phyloP scores from a whole-genome alignment of 1,139 yeast genomes.

The Zygosaccharomyces sapae region DNA sequence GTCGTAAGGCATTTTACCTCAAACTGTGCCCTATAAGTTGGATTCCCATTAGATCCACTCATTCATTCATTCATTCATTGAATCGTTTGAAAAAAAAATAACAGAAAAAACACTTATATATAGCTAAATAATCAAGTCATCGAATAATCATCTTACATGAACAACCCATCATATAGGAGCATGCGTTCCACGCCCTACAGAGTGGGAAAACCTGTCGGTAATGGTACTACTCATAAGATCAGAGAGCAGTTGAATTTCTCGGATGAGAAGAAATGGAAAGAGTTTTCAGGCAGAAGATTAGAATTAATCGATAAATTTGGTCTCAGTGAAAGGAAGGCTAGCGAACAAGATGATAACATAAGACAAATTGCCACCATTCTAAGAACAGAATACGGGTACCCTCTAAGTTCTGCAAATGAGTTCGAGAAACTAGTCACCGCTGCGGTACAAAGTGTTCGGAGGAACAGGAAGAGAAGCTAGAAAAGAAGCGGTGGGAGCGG shows the following conservation, averaged over 20 bases:
- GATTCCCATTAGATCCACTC: background rate
- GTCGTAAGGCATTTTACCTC: slow-evolving; percentile 7
- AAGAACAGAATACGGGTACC: slow-evolving; percentile 71
- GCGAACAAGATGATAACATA: slow-evolving; percentile 85
- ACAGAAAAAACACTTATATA: background rate
- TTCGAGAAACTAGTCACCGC: slow-evolving; percentile 89
- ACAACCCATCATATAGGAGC: background rate
- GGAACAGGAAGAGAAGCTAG: slow-evolving; percentile 58
- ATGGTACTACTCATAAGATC: slow-evolving; percentile 76
- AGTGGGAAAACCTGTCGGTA: slow-evolving; percentile 9
- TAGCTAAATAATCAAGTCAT: too few relatives aligned
- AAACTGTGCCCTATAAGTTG: slow-evolving; percentile 2
- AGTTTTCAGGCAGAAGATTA: slow-evolving; percentile 79
- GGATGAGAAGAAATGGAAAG: slow-evolving; percentile 83
- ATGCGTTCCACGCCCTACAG: slow-evolving; percentile 8
- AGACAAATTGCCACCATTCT: slow-evolving; percentile 69
- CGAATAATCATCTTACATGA: background rate
- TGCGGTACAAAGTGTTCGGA: slow-evolving; percentile 76
- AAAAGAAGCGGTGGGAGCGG: slow-evolving; percentile 18
- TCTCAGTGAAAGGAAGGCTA: slow-evolving; percentile 74
- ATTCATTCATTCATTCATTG: background rate
- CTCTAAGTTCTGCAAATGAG: slow-evolving; percentile 54
- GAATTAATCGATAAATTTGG: slow-evolving; percentile 82
- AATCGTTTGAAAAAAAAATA: background rate
- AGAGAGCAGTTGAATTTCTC: slow-evolving; percentile 67